Base-by-base conservation (phyloP, 2,329 filamentous ascomycete species). In the Ascochyta viciae-villosae region DNA sequence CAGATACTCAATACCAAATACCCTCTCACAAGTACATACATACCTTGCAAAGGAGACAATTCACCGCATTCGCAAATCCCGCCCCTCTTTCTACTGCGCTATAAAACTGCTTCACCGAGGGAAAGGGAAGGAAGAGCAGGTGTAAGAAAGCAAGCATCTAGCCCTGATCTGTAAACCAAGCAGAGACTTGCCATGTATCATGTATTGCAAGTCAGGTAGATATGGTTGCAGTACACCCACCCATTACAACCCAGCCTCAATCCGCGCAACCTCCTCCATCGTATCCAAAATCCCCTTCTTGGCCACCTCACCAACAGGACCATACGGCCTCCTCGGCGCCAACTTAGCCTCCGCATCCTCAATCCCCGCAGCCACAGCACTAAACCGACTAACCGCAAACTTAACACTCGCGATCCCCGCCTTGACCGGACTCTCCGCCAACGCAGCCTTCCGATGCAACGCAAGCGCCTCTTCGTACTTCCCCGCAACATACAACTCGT, bases 381-480 rank as follows among this genome's bases (percentile, higher is more conserved):
- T 85, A 61, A 82, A 85, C 29, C 86, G 74, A 3, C 85, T 82
- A 0, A 85, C 86, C 0, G 87, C 88, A 68, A 88, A 89, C 75
- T 91, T 90, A n/a, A 84, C 85, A 2, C 81, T 80, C 8, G 86
- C 87, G 63, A 90, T 88, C 6, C 88, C 88, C 10, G 81, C 80
- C 74, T 90, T 90, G 66, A 83, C 85, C 0, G 85, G 83, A 53
- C 83, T 83, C 72, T 91, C 88, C 0, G 87, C 87, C 47, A 90
- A 74, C 7, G 87, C 86, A 0, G 87, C 85, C 68, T 82, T 82
- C 53, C 80, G 76, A 64, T 90, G 87, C 68, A 90, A 70, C 48
- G 76, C 78, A 57, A 88, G 63, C 1, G 88, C 88, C 66, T 89
- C 85, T 1, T 81, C 74, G 12, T 57, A 69, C 67, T 83, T 83